phyloP scores from a whole-genome alignment of 1,284 basidiomycete species.

The Cutaneotrichosporon sp. region DNA sequence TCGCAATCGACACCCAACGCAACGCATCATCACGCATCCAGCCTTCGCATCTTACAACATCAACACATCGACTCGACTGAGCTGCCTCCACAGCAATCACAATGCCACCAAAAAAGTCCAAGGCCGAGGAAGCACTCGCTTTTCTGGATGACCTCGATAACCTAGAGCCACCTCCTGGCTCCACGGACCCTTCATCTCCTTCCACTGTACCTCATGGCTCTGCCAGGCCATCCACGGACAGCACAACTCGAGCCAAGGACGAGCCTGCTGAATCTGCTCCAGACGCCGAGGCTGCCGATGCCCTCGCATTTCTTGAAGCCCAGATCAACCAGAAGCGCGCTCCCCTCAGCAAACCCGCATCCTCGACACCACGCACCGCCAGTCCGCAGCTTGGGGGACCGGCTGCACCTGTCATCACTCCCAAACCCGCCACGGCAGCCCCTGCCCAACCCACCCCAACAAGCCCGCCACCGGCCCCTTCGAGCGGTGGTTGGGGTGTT shows the following conservation, averaged over 20 bases:
- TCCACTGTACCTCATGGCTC: not conserved
- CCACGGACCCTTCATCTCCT: not conserved
- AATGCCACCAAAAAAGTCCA: conserved; percentile 55
- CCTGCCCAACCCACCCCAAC: no score
- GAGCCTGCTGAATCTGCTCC: conserved; percentile 58
- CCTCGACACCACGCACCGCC: conserved; percentile 22
- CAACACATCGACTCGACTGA: not conserved
- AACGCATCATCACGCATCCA: no score
- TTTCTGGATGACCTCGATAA: conserved; percentile 87
- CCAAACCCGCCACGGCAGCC: no score
- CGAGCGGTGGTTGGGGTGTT: conserved; percentile 40
- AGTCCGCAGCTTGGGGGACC: conserved; percentile 19
- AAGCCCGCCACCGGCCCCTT: not conserved
- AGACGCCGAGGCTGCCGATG: conserved; percentile 49
- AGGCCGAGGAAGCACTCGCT: conserved; percentile 80
- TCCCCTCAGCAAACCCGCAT: conserved; percentile 29
- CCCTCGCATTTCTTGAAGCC: conserved; percentile 83
- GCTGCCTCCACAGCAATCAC: not conserved
- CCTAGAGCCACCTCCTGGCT: conserved; percentile 49
- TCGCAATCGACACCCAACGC: no score
- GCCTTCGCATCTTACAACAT: no score
- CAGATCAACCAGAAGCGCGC: conserved; percentile 74
- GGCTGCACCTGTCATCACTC: conserved; percentile 12
- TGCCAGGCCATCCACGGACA: conserved; percentile 23
- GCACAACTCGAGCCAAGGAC: conserved; percentile 3